Base-by-base conservation (phyloP, 2,329 filamentous ascomycete genomes). In the Sphaerulina vaccinii region DNA sequence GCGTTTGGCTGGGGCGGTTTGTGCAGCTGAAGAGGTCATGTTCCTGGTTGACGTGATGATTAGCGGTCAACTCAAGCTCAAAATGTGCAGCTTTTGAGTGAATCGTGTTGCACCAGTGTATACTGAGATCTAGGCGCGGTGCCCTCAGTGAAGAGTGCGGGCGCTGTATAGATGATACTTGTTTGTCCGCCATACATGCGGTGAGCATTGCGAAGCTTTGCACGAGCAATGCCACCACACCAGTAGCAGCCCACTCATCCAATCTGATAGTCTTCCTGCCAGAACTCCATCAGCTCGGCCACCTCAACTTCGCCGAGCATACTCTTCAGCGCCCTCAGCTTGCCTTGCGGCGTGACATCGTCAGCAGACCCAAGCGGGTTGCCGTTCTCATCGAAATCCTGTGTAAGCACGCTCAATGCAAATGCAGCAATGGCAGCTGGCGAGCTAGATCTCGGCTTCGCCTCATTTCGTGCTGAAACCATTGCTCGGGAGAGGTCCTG, bases 271-370 rank as follows among this genome's bases (percentile, higher is more conserved):
- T 72, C 69, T 32, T 63, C 58, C 22, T 47, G 55, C 71, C 72
- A 75, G 54, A 73, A 74, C 10, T 64, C 62, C n/a, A 68, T 44
- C 37, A 74, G 60, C n/a, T 64, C 62, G 19, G 23, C 47, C 13
- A 56, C 67, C 32, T 62, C 57, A 18, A 61, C 59, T 16, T 64
- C 59, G 3, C 68, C 71, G 1, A 73, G 55, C 37, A 71, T 66
- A 21, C 65, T 64, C 16, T 55, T 54, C 45, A 75, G 46, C 21
- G 62, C 27, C 29, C 51, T 54, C 49, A 62, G 32, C 16, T 39
- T 58, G 11, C 37, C 46, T n/a, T 64, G 33, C 45, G 60, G 15
- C 49, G 48, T 45, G 57, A 46, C 16, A 49, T 53, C 42, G 59
- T 63, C 41, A 65, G 55, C 11, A 39, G 50, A 16, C 33, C 49